Conservation (phyloP, 2,329 filamentous ascomycete genomes). For the Dendryphion nanum region DNA sequence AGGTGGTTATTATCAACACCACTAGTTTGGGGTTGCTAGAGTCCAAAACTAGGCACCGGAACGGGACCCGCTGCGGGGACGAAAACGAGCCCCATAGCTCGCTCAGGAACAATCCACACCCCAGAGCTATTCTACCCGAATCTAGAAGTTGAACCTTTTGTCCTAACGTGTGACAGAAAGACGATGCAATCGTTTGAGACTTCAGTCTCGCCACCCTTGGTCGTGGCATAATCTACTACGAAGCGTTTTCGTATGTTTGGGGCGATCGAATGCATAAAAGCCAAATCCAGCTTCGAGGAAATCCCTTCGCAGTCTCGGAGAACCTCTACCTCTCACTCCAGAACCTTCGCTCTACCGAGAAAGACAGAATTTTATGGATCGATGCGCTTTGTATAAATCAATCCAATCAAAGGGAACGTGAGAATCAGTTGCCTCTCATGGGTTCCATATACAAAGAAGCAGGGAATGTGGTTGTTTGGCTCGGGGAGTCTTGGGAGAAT, state of each 20-base stretch:
- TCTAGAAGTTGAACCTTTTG: too few relatives aligned
- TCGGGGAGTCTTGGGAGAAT: conserved; percentile 1
- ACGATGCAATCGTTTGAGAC: background rate
- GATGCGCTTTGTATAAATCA: conserved; percentile 1
- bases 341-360: background rate
- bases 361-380: background rate
- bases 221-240: background rate
- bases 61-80: too few relatives aligned
- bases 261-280: background rate
- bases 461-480: conserved; percentile 2
- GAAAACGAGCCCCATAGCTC: too few relatives aligned
- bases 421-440: conserved; percentile 2
- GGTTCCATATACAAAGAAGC: conserved; percentile 5
- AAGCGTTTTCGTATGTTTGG: conserved; percentile 2
- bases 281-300: background rate
- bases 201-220: background rate
- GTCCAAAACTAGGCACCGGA: too few relatives aligned
- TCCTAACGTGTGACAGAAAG: too few relatives aligned
- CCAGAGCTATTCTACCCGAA: too few relatives aligned
- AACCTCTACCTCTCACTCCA: background rate
- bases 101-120: too few relatives aligned
- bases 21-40: too few relatives aligned
- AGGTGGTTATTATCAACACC: too few relatives aligned
- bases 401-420: background rate
- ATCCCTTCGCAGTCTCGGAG: background rate